Evolutionary conservation across 768 basidiomycete genomes (phyloP).

Genomic region (Leccinum boreale): DNA sequence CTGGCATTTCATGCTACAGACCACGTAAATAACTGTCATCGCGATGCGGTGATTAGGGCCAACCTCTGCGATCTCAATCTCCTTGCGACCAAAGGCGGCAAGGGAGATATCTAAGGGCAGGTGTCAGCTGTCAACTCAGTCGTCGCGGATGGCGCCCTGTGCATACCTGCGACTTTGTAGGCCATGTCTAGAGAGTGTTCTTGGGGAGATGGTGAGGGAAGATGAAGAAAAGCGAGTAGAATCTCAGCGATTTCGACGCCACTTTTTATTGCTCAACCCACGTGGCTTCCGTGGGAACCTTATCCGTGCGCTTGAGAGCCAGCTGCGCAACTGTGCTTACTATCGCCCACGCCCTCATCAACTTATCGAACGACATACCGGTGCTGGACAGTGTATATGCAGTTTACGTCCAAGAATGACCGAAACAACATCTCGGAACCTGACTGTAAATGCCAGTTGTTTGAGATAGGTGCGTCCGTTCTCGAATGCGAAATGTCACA

Average conservation of each 20-base stretch:
- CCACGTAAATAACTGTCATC: slow-evolving; percentile 10
- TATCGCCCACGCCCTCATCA: not conserved
- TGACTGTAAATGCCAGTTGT: slow-evolving; percentile 49
- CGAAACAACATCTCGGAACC: not conserved
- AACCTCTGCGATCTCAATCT: slow-evolving; percentile 99
- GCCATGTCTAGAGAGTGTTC: slow-evolving; percentile 47
- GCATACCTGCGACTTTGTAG: slow-evolving; percentile 86
- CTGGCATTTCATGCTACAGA: slow-evolving; percentile 85
- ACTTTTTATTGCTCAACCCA: slow-evolving; percentile 30
- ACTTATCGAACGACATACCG: not conserved
- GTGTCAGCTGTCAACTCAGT: not conserved
- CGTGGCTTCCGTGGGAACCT: slow-evolving; percentile 31
- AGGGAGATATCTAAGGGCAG: slow-evolving; percentile 75
- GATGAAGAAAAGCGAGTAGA: slow-evolving; percentile 18
- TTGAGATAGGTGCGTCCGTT: slow-evolving; percentile 48
- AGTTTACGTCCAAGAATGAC: slow-evolving; percentile 5
- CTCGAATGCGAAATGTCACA: not conserved
- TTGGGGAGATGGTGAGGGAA: slow-evolving; percentile 23
- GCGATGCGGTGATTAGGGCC: slow-evolving; percentile 17
- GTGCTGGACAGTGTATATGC: not conserved
- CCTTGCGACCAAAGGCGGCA: slow-evolving; percentile 99
- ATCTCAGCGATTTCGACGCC: slow-evolving; percentile 11
- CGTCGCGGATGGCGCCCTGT: not conserved
- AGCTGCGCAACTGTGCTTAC: not conserved
- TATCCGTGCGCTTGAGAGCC: slow-evolving; percentile 10